Percentiles rank a stretch among this genome's conserved stretches.
These are phyloP conservation scores for Hymenoscyphus repandus DNA, from an alignment of 2,329 filamentous ascomycete genomes.

Conservation along the genomic window DNA sequence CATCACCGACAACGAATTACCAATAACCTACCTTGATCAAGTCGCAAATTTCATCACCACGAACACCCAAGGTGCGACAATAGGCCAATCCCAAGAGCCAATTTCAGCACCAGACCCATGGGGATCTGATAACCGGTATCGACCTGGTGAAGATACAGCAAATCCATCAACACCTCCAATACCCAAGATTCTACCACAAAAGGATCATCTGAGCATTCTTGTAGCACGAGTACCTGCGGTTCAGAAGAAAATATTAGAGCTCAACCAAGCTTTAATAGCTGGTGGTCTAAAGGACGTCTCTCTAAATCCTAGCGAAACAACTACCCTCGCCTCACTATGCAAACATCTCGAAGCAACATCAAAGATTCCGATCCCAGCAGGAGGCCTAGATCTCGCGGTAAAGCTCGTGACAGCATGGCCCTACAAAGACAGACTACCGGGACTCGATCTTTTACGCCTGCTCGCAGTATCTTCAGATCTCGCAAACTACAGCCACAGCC, in stretches of 20 bases:
- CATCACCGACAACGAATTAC: conserved; percentile 81
- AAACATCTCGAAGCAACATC: conserved; percentile 52
- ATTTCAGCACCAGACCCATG: conserved; percentile 58
- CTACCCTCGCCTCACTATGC: conserved; percentile 55
- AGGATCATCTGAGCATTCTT: conserved; percentile 71
- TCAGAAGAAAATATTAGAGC: conserved; percentile 67
- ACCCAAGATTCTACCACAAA: conserved; percentile 67
- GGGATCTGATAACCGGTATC: conserved; percentile 73
- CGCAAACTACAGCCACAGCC: conserved; percentile 53
- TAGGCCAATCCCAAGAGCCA: conserved; percentile 55
- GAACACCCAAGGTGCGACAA: conserved; percentile 80
- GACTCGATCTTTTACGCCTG: conserved; percentile 82
- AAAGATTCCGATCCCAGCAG: conserved; percentile 41
- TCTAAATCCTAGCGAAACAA: conserved; percentile 67
- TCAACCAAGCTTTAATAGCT: conserved; percentile 69
- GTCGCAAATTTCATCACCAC: conserved; percentile 88
- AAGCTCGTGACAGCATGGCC: conserved; percentile 78
- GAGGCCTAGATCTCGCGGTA: conserved; percentile 58
- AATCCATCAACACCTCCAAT: conserved; percentile 32
- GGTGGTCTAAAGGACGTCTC: conserved; percentile 68
- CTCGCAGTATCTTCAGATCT: conserved; percentile 63
- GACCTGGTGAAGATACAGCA: conserved; percentile 59
- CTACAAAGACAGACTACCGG: conserved; percentile 71
- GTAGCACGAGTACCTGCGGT: conserved; percentile 67
- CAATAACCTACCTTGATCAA: conserved; percentile 81